Evolutionary conservation across 441 rosid species (phyloP), one percentile per base, ranked within the genome.

Genomic region (Capsella rubella): DNA sequence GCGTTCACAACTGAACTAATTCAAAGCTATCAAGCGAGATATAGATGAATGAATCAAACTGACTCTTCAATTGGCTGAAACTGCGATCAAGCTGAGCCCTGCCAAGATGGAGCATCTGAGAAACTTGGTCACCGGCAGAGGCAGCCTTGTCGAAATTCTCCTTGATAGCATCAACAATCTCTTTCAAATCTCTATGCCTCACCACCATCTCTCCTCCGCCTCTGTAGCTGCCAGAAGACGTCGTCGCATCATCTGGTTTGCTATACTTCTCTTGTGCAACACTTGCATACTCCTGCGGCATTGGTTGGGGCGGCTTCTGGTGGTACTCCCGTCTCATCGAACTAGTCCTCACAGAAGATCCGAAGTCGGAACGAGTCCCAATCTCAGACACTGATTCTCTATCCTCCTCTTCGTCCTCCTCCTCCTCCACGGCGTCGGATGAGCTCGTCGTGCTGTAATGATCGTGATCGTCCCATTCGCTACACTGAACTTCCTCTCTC

Each of bases 401-500:
- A 63, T 85, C 89, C 14, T 79, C 82, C 6, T 78, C 86, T 3
- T 77, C 87, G 2, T 78, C 86, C 1, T 76, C 86, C 8, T 77
- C 82, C 54, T 72, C 83, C 42, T 74, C 84, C 11, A 83, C 81
- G 4, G 88, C 82, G 25, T 80, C 87, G 12, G 91, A 83, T 11
- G 92, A 83, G 56, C 86, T 83, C 12, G 90, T 83, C 2, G 82
- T 87, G 65, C 88, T 92, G 82, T 85, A 86, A 55, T 56, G 90
- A 67, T 83, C 90, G 57, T 86, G 93, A 74, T 92, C 94, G 5
- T 82, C 99, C 97, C 97, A 95, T 50, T 95, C 97, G 63, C 97
- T 95, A 82, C 97, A 95, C 76, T 86, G 97, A 18, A 95, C 99
- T 73, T 95, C 99, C 83, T 95, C 99, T 67, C 95, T 77, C 80